Evolutionary conservation across 225 moss, liverwort and hornwort species (phyloP).

Genomic region (Straminergon stramineum): DNA sequence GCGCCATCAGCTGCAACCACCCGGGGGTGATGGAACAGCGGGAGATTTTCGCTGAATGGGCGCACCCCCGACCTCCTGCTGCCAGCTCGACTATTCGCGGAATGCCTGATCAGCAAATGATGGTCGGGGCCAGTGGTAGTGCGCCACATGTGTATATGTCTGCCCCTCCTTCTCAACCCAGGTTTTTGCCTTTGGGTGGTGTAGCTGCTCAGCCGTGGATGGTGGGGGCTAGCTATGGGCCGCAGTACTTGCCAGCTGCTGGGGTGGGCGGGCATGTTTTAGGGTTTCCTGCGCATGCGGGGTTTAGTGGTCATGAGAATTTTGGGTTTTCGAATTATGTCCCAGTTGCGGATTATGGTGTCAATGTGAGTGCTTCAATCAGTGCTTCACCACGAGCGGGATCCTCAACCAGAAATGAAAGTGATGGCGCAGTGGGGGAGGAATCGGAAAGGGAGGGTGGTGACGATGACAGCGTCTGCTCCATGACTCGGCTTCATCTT

Average conservation of each 20-base stretch:
- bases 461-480: not conserved
- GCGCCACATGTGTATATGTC: not conserved
- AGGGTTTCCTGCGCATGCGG: conserved; percentile 16
- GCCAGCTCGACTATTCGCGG: not conserved
- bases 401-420: not conserved
- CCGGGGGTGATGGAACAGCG: conserved; percentile 35
- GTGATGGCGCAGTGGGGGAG: not conserved
- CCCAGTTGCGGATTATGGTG: not conserved
- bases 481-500: not conserved
- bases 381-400: not conserved
- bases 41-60: conserved; percentile 32
- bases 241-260: not conserved
- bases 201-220: conserved; percentile 5
- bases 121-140: not conserved
- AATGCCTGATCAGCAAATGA: not conserved
- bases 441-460: not conserved
- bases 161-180: not conserved
- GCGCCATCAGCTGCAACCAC: conserved; percentile 30
- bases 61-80: conserved; percentile 8
- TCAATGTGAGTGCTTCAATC: not conserved
- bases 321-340: not conserved
- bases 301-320: not conserved
- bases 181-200: not conserved
- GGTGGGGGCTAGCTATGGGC: not conserved
- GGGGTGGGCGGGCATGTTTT: not conserved